Evolutionary conservation across 1,284 basidiomycete species (phyloP), one percentile per base, ranked within the genome.

Genomic region (Coniferiporia weirii): DNA sequence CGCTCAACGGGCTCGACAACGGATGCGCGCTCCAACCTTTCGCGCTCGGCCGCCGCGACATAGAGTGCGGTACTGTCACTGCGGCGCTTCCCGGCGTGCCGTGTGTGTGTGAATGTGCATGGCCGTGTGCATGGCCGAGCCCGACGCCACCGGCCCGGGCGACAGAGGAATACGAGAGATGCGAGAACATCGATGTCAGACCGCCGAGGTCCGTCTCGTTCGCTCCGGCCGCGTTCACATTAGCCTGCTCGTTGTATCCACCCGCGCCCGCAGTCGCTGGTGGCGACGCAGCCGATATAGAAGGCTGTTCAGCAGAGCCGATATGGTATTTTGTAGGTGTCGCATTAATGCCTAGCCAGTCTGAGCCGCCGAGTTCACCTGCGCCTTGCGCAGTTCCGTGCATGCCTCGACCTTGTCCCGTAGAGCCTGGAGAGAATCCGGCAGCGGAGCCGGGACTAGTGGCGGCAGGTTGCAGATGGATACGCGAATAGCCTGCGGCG

Each of bases 401-500:
- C 68, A 70, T 64, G 70, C 66, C 58, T 70, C 67, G 36, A 68
- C 66, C 73, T 70, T 40, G 38, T 40, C 72, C 36, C 72, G 19
- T 4, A 19, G 57, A 59, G 12, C 57, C 52, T 1, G 57, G 57
- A 43, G 70, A 66, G 60, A 74, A 71, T 17, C 71, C 66, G 53
- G 67, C 67, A n/a, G 70, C 68, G 2, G 73, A 69, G 38, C 38
- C 8, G 0, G 78, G 76, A 0, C 79, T 74, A 66, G 73, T 60
- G 65, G 70, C 67, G 57, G 75, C 70, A 15, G 80, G 86, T 20
- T 85, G 71, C 0, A 91, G 85, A 66, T 94, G 91, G 62, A 94
- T 86, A 49, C 91, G 79, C 48, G 89, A 92, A 69, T 91, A 86
- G 2, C 92, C 92, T 0, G 91, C 91, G 0, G 91, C 91, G 22